A percentile compares a stretch with the other conserved stretches of the same genome.
Evolutionary conservation across 805 yeast species (phyloP).

Genomic region (Brettanomyces sp.): DNA sequence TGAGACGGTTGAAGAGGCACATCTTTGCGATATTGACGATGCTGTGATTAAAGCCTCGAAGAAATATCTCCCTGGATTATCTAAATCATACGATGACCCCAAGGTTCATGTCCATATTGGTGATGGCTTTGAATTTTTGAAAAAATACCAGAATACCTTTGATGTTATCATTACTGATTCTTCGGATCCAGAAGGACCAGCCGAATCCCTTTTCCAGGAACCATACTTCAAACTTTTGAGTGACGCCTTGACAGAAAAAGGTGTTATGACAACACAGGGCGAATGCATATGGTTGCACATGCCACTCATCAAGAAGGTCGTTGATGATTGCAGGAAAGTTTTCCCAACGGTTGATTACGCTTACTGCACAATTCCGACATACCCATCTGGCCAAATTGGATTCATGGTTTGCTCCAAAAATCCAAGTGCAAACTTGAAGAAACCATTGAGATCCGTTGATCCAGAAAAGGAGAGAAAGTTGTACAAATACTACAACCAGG

Average conservation of each 20-base stretch:
- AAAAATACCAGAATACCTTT: slow-evolving; percentile 71
- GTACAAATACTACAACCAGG: slow-evolving; percentile 74
- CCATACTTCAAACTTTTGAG: slow-evolving; percentile 78
- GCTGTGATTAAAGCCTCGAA: slow-evolving; percentile 82
- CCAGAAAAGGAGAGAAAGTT: slow-evolving; percentile 53
- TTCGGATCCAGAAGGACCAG: slow-evolving; percentile 98
- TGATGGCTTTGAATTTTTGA: slow-evolving; percentile 94
- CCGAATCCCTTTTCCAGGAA: slow-evolving; percentile 85
- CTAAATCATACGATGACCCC: slow-evolving; percentile 77
- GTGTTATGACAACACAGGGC: slow-evolving; percentile 90
- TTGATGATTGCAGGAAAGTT: slow-evolving; percentile 70
- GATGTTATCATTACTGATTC: slow-evolving; percentile 97
- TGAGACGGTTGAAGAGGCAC: slow-evolving; percentile 74
- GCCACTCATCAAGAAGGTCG: slow-evolving; percentile 72
- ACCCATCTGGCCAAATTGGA: slow-evolving; percentile 97
- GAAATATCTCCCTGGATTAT: slow-evolving; percentile 79
- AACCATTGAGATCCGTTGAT: slow-evolving; percentile 59
- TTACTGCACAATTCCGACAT: slow-evolving; percentile 89
- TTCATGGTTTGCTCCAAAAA: slow-evolving; percentile 92
- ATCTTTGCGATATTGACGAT: slow-evolving; percentile 92
- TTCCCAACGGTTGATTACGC: slow-evolving; percentile 92
- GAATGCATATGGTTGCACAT: slow-evolving; percentile 92
- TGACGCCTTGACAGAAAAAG: slow-evolving; percentile 86
- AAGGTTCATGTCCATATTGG: slow-evolving; percentile 87
- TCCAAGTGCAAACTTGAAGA: slow-evolving; percentile 48